Base-by-base conservation (phyloP, 73 alveolate genomes). In the Tetrahymena elliotti region DNA sequence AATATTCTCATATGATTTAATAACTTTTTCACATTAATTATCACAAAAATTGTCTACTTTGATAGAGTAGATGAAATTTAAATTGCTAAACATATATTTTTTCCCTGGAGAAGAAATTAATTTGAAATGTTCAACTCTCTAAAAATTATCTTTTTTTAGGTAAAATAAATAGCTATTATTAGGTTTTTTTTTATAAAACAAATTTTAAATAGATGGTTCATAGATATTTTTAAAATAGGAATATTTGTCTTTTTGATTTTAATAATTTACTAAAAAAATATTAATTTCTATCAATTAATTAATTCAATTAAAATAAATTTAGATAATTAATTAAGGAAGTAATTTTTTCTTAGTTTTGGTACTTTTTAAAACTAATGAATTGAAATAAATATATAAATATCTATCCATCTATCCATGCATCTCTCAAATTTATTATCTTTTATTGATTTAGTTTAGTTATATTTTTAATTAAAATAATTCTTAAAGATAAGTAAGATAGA, bases 31-130 rank as follows among this genome's bases (percentile, higher is more conserved):
- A 94, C 99, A 27, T 84, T 99, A 84, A 98, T 98, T 97, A 92
- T 99, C 94, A 99, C 99, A 41, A 98, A 98, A 93, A 98, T 98
- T 38, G 99, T 98, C 95, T 99, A 98, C 10, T 96, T 99, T n/a
- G 94, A 99, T 35, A 99, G 98, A 1, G 93, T 98, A 22, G 96
- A 95, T 6, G 98, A 97, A 93, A 93, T 98, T 18, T 96, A 97
- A 82, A 96, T 98, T 22, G 98, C 98, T 36, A n/a, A 95, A 96
- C 93, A 94, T 93, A 27, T 98, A 98, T 93, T 83, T 82, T 82
- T 37, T 95, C 8, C 96, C 94, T 93, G 99, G 98, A 10, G 94
- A 95, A 84, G 93, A 93, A 27, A 96, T 98, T 8, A 96, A 96
- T 40, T 97, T 94, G 37, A 96, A 96, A 96, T 99, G 99, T 6